Conservation (phyloP, 306 rosid species). For the Medicago truncatula region DNA sequence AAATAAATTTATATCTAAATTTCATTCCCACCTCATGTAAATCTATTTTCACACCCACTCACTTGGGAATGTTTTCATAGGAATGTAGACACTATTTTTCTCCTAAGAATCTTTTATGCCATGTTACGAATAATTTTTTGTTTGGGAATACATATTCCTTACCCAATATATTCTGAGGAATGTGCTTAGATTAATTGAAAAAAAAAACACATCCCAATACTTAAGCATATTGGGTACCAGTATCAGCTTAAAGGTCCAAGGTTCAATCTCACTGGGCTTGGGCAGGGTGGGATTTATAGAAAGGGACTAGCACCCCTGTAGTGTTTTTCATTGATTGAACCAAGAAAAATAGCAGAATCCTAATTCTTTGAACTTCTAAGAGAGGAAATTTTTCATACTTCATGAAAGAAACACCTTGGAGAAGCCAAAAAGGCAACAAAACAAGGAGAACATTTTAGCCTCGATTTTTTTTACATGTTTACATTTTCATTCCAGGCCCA, state of each 20-base stretch:
- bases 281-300: neutral
- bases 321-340: neutral
- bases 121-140: neutral
- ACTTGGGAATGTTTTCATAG: neutral
- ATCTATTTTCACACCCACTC: neutral
- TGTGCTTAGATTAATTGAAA: neutral
- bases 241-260: slow-evolving; percentile 12
- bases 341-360: neutral
- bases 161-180: neutral
- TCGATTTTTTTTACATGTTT: neutral
- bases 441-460: neutral
- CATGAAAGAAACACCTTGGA: neutral
- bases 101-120: neutral
- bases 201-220: slow-evolving; percentile 1
- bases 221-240: slow-evolving; percentile 1
- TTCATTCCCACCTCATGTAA: neutral
- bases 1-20: neutral
- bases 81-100: neutral
- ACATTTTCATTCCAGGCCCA: neutral
- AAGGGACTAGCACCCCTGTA: neutral
- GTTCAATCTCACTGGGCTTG: neutral
- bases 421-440: neutral
- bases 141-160: neutral
- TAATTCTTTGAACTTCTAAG: neutral
- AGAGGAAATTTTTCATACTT: neutral